phyloP scores from a whole-genome alignment of 441 rosid genomes.

The Populus hybrid region DNA sequence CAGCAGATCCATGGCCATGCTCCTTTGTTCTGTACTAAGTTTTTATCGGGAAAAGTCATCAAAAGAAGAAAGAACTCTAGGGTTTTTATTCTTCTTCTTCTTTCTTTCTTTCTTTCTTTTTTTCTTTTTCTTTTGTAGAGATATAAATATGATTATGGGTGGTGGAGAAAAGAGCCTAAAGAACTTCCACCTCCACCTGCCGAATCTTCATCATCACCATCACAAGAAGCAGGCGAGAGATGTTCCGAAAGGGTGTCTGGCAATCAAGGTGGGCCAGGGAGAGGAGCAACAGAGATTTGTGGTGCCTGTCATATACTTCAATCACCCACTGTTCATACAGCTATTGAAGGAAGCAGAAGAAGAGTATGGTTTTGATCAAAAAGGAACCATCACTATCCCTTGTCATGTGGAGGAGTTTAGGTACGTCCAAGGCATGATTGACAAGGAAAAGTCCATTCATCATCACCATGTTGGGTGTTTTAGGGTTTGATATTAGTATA shows the following conservation, averaged over 20 bases:
- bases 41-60: not conserved
- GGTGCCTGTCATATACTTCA: constrained; percentile 76
- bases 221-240: constrained; percentile 49
- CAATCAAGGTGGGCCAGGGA: constrained; percentile 79
- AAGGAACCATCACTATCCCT: constrained; percentile 83
- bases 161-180: constrained; percentile 43
- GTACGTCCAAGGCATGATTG: constrained; percentile 66
- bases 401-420: constrained; percentile 81
- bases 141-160: constrained; percentile 33
- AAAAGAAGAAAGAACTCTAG: not conserved
- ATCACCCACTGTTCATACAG: constrained; percentile 82
- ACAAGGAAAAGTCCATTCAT: constrained; percentile 49
- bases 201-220: constrained; percentile 31
- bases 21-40: constrained; percentile 14
- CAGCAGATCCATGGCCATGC: constrained; percentile 28
- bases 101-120: not conserved
- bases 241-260: constrained; percentile 88
- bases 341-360: constrained; percentile 85
- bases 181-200: constrained; percentile 51
- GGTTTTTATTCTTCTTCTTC: constrained; percentile 1
- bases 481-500: constrained; percentile 45
- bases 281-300: constrained; percentile 71
- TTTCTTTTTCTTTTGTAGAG: not conserved
- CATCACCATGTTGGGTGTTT: constrained; percentile 63
- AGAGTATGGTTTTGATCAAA: constrained; percentile 87